Percentiles rank a stretch among this genome's conserved stretches.
Evolutionary conservation across 257 asterid species (phyloP).

Genomic region (Solanum virginianum): DNA sequence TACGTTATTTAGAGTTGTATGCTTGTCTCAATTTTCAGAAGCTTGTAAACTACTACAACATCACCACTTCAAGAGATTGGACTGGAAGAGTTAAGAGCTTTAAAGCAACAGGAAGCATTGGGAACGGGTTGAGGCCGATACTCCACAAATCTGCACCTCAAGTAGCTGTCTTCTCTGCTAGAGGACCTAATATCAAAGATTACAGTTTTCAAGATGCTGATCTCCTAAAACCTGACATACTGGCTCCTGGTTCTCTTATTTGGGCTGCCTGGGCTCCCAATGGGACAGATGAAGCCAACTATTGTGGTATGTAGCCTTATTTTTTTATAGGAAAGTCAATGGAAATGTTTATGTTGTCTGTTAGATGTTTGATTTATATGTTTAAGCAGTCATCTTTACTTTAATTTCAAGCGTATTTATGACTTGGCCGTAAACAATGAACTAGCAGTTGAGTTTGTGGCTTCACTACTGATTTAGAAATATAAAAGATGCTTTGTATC

Average conservation of each 20-base stretch:
- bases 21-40: constrained; percentile 29
- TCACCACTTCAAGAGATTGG: constrained; percentile 86
- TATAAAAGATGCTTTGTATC: neutral
- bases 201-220: constrained; percentile 94
- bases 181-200: constrained; percentile 95
- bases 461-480: neutral
- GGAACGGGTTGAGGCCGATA: constrained; percentile 73
- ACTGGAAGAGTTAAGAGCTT: constrained; percentile 89
- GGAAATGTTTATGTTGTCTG: neutral
- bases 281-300: constrained; percentile 93
- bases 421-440: neutral
- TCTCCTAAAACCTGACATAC: constrained; percentile 90
- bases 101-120: constrained; percentile 73
- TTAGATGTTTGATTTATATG: neutral
- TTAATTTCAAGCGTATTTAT: neutral
- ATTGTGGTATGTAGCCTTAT: constrained; percentile 35
- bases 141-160: constrained; percentile 95
- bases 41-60: constrained; percentile 81
- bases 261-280: constrained; percentile 99
- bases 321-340: neutral
- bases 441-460: neutral
- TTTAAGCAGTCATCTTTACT: neutral
- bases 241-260: constrained; percentile 95
- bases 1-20: neutral
- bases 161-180: constrained; percentile 91